A percentile compares a stretch with the other conserved stretches of the same genome.
phyloP scores from a whole-genome alignment of 2,329 filamentous ascomycete species.

The Colletotrichum sp. region DNA sequence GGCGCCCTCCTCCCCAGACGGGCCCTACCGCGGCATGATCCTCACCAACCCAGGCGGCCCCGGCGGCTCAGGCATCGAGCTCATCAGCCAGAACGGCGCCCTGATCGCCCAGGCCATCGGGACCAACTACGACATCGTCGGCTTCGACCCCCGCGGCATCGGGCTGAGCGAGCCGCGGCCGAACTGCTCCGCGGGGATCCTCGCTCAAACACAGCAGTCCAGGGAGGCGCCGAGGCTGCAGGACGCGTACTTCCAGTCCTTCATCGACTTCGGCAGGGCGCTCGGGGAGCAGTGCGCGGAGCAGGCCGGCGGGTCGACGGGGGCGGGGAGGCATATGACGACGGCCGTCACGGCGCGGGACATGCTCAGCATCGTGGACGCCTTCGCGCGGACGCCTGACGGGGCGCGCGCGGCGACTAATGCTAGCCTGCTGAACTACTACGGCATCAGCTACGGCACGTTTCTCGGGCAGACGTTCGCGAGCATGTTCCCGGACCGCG shows the following conservation, averaged over 20 bases:
- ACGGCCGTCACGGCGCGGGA: constrained; percentile 45
- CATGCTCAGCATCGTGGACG: constrained; percentile 47
- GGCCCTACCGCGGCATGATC: constrained; percentile 43
- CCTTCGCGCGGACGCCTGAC: constrained; percentile 17
- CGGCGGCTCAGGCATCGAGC: constrained; percentile 41
- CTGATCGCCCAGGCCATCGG: constrained; percentile 23
- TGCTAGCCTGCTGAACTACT: constrained; percentile 39
- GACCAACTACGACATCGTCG: constrained; percentile 42
- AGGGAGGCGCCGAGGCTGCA: not conserved
- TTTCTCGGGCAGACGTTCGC: constrained; percentile 44
- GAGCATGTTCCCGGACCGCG: constrained; percentile 40
- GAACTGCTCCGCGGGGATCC: constrained; percentile 36
- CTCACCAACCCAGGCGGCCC: constrained; percentile 51
- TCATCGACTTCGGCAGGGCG: not conserved
- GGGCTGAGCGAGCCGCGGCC: constrained; percentile 37
- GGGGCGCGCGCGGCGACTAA: constrained; percentile 10
- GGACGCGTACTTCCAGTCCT: not conserved
- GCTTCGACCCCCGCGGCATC: constrained; percentile 49
- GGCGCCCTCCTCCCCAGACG: constrained; percentile 36
- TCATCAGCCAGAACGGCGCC: constrained; percentile 30
- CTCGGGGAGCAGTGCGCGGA: not conserved
- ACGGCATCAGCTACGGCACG: constrained; percentile 54
- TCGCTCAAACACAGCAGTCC: not conserved
- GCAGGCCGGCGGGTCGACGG: not conserved
- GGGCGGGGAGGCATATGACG: constrained; percentile 30